Evolutionary conservation across 2,329 filamentous ascomycete species (phyloP), one percentile per base, ranked within the genome.

Genomic region (Neopestalotiopsis sp.): DNA sequence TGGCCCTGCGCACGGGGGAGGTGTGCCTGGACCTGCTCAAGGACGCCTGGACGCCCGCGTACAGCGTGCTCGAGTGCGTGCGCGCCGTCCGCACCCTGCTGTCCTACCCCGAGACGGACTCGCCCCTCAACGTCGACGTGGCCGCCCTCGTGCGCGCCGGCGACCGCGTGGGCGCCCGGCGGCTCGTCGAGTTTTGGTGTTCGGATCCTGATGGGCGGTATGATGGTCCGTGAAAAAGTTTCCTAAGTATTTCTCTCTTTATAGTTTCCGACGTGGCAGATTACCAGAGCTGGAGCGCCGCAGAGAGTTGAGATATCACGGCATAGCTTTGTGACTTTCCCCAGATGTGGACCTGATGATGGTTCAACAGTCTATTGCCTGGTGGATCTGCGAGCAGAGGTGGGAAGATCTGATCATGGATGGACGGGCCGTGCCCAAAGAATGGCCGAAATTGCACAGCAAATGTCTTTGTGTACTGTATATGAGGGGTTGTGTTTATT

Each of bases 21-120:
- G 96, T 99, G 77, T 99, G 96, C 80, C 89, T 98, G 34, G 96
- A 98, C 78, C 86, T 98, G 71, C 86, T 99, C 69, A 87, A 88
- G 77, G 87, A 91, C 67, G 87, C 88, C 20, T 98, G 95, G 95
- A 92, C 93, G 69, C 93, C 95, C 1, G 90, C 94, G 20, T 96
- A 97, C 80, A 95, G 91, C 56, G 87, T 98, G 24, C 87, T 91
- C 45, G 89, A 91, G 75, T 92, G 91, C 70, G 83, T 95, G 75
- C 91, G 92, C 74, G 90, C 90, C 61, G 87, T 95, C 72, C 88
- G 92, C 73, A 87, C 92, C 83, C 84, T 96, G 74, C 83, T 94
- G 69, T 85, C 82, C 32, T 89, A 86, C 71, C 91, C 92, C 1
- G 93, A 91, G 78, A 86, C 89, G 61, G 92, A 95, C 76, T 91